Base-by-base conservation (phyloP, 495 filamentous ascomycete genomes). In the Cudoniella acicularis region DNA sequence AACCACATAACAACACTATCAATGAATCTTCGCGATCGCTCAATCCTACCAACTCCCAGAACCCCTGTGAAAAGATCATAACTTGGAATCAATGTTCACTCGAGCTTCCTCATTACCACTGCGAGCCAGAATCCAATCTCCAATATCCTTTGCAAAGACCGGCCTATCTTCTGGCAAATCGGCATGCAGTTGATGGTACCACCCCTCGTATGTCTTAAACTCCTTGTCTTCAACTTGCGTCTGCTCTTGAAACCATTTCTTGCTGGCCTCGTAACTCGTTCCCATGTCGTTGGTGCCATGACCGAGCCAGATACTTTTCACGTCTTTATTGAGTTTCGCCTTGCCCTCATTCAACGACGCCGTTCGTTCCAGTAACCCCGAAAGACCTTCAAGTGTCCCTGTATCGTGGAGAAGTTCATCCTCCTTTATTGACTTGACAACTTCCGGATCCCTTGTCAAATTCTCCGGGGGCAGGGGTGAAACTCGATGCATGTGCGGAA, bases 121-220 rank as follows among this genome's bases (percentile, higher is more conserved):
- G 27, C 84, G 72, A 50, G 72, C 77, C 55, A 92, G 68, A 54
- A 96, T 85, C 88, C 89, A 96, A 49, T 84, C 79, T 8, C 78
- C 80, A 4, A 95, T 79, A 70, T 96, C 89, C 53, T 79, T 78
- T 27, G 79, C 80, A 65, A 88, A 94, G 49, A 74, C 75, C 51
- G 79, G 73, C 61, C 77, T 79, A 57, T 83, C 78, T 18, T 89
- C 72, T 25, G 78, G 69, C 56, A 84, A 75, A 59, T 96, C 92
- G 1, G 79, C 79, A 73, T 94, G 89, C 64, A 96, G 60, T 72
- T 84, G 83, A 72, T 96, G 92, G 69, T 79, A 90, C 74, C 79
- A 89, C 4, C 89, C 92, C 48, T 89, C 85, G 66, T 93, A 96
- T 8, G 74, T 64, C 75, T 79, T 84, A 63, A 92, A 89, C 43